These are phyloP conservation scores for Panellus pusillus DNA, from an alignment of 768 basidiomycete species.

Conservation along the genomic window DNA sequence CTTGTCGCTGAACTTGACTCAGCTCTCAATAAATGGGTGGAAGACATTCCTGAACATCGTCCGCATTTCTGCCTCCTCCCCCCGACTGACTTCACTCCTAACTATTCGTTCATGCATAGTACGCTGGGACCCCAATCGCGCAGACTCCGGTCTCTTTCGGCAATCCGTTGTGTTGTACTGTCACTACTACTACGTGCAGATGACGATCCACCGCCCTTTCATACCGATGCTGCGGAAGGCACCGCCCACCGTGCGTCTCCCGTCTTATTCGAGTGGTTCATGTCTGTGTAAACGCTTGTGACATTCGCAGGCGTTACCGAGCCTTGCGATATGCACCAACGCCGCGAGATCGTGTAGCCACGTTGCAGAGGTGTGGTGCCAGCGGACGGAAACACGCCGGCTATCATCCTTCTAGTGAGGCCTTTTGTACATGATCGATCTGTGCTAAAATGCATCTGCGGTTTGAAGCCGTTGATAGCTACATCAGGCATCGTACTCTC, in stretches of 20 bases:
- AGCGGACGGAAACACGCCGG: not conserved
- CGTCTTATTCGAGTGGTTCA: no score
- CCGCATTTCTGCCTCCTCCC: not conserved
- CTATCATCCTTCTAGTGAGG: no score
- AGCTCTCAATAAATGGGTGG: conserved; percentile 75
- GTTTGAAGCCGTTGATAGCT: no score
- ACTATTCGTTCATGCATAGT: conserved; percentile 27
- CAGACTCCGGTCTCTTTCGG: conserved; percentile 42
- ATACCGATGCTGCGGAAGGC: conserved; percentile 62
- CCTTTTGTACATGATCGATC: no score
- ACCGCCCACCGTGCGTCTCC: conserved; percentile 19
- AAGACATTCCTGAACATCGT: conserved; percentile 51
- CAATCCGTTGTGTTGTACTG: conserved; percentile 58
- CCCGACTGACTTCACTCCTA: conserved; percentile 43
- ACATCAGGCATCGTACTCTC: no score
- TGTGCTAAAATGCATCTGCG: no score
- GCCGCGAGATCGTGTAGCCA: no score
- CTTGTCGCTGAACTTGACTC: conserved; percentile 76
- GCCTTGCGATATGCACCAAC: no score
- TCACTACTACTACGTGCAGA: conserved; percentile 55
- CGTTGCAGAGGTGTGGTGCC: no score
- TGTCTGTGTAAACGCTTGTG: no score
- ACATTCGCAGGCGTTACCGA: no score
- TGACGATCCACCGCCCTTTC: conserved; percentile 77
- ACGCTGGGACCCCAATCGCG: conserved; percentile 41